Percentiles rank a stretch among this genome's conserved stretches.
Conservation (phyloP, 176 grass and related monocot genomes). For the Phoenix dactylifera region DNA sequence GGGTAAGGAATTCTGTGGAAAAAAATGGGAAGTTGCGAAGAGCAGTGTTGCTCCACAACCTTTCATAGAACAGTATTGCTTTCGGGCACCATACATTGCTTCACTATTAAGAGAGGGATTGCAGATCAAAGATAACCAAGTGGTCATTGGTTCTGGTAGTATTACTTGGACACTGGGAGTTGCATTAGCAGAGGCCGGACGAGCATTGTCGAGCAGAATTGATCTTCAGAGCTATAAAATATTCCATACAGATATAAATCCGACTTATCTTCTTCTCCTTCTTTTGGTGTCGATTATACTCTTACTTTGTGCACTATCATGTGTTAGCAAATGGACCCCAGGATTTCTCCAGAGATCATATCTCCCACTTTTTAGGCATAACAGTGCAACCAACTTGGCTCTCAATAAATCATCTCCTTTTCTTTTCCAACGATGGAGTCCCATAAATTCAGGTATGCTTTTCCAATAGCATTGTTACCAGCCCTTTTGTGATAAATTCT, state of each 20-base stretch:
- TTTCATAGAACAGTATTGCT: conserved; percentile 95
- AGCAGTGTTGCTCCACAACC: conserved; percentile 82
- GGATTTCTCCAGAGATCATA: conserved; percentile 68
- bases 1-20: conserved; percentile 76
- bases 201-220: conserved; percentile 46
- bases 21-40: conserved; percentile 78
- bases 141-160: conserved; percentile 80
- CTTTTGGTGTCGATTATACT: conserved; percentile 63
- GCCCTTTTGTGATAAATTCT: neutral
- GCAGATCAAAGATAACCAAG: conserved; percentile 75
- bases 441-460: conserved; percentile 61
- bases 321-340: conserved; percentile 55
- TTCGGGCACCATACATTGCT: conserved; percentile 79
- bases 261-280: conserved; percentile 57
- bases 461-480: neutral
- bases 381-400: conserved; percentile 36
- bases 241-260: conserved; percentile 51
- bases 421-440: conserved; percentile 71
- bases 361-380: conserved; percentile 70
- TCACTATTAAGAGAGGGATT: conserved; percentile 89
- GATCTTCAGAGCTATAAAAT: conserved; percentile 66
- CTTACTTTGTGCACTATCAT: conserved; percentile 53
- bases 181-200: conserved; percentile 76
- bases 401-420: conserved; percentile 53
- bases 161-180: conserved; percentile 93